Evolutionary conservation across 1,139 yeast genomes (phyloP).

Genomic region (Geotrichum histeridarum): DNA sequence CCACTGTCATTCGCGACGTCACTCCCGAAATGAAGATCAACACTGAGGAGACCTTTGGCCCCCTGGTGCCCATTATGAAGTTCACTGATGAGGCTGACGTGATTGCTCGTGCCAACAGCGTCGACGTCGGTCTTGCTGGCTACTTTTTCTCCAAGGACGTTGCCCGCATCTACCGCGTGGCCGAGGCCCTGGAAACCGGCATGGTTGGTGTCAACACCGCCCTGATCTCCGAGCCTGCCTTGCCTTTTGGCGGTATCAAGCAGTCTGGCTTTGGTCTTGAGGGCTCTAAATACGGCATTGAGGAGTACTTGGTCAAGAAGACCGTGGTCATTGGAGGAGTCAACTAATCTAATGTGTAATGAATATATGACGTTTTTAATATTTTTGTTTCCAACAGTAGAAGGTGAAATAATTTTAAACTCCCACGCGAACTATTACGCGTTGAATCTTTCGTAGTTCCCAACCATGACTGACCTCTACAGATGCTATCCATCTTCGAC

Average conservation of each 20-base stretch:
- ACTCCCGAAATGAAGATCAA: slow-evolving; percentile 59
- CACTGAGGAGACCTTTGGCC: slow-evolving; percentile 84
- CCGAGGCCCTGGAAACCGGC: slow-evolving; percentile 71
- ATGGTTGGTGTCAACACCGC: slow-evolving; percentile 82
- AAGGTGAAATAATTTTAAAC: too few relatives aligned
- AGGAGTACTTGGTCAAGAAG: slow-evolving; percentile 65
- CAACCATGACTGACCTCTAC: slow-evolving; percentile 18
- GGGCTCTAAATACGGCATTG: slow-evolving; percentile 70
- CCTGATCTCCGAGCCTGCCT: slow-evolving; percentile 59
- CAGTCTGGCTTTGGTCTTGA: slow-evolving; percentile 82
- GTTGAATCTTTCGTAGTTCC: background rate
- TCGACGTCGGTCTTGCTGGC: slow-evolving; percentile 70
- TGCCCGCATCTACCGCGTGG: slow-evolving; percentile 56
- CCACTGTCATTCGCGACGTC: slow-evolving; percentile 66
- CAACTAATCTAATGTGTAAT: slow-evolving; percentile 1
- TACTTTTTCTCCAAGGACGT: slow-evolving; percentile 70
- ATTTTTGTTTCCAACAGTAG: background rate
- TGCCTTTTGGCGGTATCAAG: slow-evolving; percentile 79
- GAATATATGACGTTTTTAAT: background rate
- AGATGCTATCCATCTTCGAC: slow-evolving; percentile 12
- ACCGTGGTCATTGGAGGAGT: slow-evolving; percentile 42
- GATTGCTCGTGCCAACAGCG: slow-evolving; percentile 60
- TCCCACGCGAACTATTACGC: background rate
- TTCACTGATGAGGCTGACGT: slow-evolving; percentile 65
- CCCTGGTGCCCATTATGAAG: slow-evolving; percentile 68